Percentiles rank a stretch among this genome's conserved stretches.
phyloP scores from a whole-genome alignment of 345 rosid species.

The Cardamine resedifolia region DNA sequence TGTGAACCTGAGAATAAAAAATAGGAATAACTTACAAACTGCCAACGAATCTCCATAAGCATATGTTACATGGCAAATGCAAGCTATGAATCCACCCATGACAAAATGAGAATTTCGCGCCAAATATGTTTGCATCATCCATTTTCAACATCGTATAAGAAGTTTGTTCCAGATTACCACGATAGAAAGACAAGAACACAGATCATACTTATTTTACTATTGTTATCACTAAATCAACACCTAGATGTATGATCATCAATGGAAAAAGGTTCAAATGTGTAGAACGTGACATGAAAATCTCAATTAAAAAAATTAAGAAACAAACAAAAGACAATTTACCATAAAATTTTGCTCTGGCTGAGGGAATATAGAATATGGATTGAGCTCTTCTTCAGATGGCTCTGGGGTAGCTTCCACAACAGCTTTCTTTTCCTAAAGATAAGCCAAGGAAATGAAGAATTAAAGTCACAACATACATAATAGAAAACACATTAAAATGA shows the following conservation, averaged over 20 bases:
- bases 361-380: conserved; percentile 83
- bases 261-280: conserved; percentile 5
- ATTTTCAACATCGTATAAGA: conserved; percentile 7
- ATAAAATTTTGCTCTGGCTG: conserved; percentile 80
- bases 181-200: neutral
- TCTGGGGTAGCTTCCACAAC: conserved; percentile 51
- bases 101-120: neutral
- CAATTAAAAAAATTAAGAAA: neutral
- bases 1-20: conserved; percentile 61
- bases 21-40: neutral
- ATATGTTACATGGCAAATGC: neutral
- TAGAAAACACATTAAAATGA: conserved; percentile 5
- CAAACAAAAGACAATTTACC: conserved; percentile 43
- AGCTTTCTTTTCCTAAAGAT: conserved; percentile 56
- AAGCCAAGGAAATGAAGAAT: conserved; percentile 19
- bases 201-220: neutral
- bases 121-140: conserved; percentile 21
- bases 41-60: neutral
- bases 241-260: neutral
- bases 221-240: neutral
- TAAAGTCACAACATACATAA: conserved; percentile 1
- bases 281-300: neutral
- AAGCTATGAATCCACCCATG: neutral
- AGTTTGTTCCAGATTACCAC: neutral
- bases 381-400: conserved; percentile 85